Conservation (phyloP, 257 asterid species). For the Rehmannia glutinosa region DNA sequence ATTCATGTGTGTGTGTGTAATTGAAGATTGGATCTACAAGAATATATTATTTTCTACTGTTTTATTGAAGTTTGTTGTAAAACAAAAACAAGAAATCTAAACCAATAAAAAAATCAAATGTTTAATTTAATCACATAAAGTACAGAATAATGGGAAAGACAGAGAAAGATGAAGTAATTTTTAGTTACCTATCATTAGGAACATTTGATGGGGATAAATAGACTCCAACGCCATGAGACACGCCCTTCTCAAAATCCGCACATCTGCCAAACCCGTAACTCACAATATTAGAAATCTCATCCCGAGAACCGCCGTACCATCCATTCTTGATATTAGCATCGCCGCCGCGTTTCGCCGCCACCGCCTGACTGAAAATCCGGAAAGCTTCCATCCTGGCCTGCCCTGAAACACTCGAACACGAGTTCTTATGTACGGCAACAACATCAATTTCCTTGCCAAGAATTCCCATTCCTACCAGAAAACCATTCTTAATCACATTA, state of each 20-base stretch:
- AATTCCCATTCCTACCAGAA: constrained; percentile 23
- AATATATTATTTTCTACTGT: too few species aligned
- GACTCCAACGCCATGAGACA: constrained; percentile 38
- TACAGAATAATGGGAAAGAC: not conserved
- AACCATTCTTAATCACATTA: constrained; percentile 5
- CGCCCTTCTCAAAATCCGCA: not conserved
- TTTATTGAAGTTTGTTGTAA: too few species aligned
- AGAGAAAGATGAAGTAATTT: not conserved
- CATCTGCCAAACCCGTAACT: constrained; percentile 35
- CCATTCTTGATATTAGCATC: constrained; percentile 37
- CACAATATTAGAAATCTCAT: constrained; percentile 28
- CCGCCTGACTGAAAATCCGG: constrained; percentile 25
- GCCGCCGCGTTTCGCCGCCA: constrained; percentile 40
- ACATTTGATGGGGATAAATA: constrained; percentile 27
- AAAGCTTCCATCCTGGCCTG: constrained; percentile 29
- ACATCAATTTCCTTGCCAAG: constrained; percentile 17
- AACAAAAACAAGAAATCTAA: too few species aligned
- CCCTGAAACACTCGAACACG: constrained; percentile 14
- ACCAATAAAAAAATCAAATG: too few species aligned
- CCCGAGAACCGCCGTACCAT: constrained; percentile 44
- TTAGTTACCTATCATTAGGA: constrained; percentile 25
- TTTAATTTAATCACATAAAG: too few species aligned
- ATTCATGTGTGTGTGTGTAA: too few species aligned
- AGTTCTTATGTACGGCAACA: constrained; percentile 30
- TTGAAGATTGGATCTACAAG: too few species aligned